These are phyloP conservation scores for Fremontodendron californicum DNA, from an alignment of 345 rosid species.

Conservation along the genomic window DNA sequence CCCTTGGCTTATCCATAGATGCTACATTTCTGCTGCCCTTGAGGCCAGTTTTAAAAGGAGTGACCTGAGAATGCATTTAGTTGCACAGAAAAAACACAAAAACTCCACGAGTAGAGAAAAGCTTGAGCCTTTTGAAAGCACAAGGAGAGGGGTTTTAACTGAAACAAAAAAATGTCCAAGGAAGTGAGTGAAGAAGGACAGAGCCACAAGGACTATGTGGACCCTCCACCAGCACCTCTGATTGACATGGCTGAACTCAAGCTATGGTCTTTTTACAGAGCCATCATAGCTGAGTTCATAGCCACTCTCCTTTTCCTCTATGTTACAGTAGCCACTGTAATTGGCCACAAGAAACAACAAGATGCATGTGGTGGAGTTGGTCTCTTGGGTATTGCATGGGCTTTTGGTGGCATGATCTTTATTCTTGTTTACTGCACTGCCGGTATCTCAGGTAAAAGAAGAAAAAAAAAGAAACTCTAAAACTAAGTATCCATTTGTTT, in stretches of 20 bases:
- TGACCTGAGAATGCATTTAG: not conserved
- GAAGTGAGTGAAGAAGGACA: constrained; percentile 80
- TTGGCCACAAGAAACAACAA: constrained; percentile 10
- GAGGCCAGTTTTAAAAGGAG: not conserved
- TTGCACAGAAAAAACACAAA: constrained; percentile 7
- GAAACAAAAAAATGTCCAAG: constrained; percentile 52
- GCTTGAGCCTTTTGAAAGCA: not conserved
- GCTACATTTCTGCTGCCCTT: constrained; percentile 5
- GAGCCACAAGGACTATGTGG: constrained; percentile 72
- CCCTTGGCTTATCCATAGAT: constrained; percentile 40
- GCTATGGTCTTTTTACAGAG: constrained; percentile 89
- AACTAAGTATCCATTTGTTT: not conserved
- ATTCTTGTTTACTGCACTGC: constrained; percentile 22
- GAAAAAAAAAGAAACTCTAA: not conserved
- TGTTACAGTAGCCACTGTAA: constrained; percentile 9
- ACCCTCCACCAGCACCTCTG: constrained; percentile 91
- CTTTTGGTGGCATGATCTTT: constrained; percentile 19
- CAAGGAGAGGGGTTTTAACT: not conserved
- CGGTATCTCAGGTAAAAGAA: not conserved
- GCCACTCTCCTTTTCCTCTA: constrained; percentile 89
- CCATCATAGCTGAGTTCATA: constrained; percentile 89
- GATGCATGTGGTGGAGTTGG: constrained; percentile 7
- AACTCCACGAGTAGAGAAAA: not conserved
- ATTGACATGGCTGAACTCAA: constrained; percentile 62
- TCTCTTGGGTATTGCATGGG: constrained; percentile 18